Evolutionary conservation across 2,329 filamentous ascomycete species (phyloP), one percentile per base, ranked within the genome.

Genomic region (Aureobasidium vineae): DNA sequence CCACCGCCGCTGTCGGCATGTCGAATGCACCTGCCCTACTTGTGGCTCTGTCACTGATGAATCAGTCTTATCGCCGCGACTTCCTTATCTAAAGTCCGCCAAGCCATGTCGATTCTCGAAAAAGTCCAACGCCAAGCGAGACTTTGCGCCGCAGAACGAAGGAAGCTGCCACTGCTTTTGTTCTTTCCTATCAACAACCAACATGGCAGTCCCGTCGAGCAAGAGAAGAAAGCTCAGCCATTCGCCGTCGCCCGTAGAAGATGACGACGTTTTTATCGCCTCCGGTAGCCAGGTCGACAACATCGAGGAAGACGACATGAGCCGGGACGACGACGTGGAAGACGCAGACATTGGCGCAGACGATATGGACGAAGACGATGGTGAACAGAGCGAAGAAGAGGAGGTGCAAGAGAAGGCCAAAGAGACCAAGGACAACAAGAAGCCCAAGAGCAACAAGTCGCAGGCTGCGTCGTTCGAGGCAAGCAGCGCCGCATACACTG

Each of bases 401-500:
- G 63, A 66, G 41, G 26, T 57, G 26, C 43, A 59, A 50, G 45
- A 43, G 15, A 49, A 66, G 38, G 38, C 21, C 2, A 21, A 47
- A 23, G 49, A 66, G 41, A 31, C 41, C 21, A 43, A 59, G 40
- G 45, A 43, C 21, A 66, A 63, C 38, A 40, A 60, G 60, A 65
- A 66, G 13, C 65, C 66, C 15, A 67, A 66, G 38, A 61, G 66
- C 50, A 67, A 53, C 11, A 69, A 49, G 63, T 65, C 28, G 66
- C 68, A 21, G 31, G 45, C 59, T 13, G 40, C 47, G 21, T 31
- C 63, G 36, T 60, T 66, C n/a, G 69, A 67, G 61, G 63, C 69
- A 16, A 68, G 66, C 66, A 70, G 73, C 59, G 78, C 78, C 61
- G 75, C 79, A 31, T 84, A 82, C 72, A 78, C 77, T 23, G 81